Percentiles rank a stretch among this genome's conserved stretches.
Evolutionary conservation across 495 filamentous ascomycete genomes (phyloP).

Genomic region (Gamarada debralockiae): DNA sequence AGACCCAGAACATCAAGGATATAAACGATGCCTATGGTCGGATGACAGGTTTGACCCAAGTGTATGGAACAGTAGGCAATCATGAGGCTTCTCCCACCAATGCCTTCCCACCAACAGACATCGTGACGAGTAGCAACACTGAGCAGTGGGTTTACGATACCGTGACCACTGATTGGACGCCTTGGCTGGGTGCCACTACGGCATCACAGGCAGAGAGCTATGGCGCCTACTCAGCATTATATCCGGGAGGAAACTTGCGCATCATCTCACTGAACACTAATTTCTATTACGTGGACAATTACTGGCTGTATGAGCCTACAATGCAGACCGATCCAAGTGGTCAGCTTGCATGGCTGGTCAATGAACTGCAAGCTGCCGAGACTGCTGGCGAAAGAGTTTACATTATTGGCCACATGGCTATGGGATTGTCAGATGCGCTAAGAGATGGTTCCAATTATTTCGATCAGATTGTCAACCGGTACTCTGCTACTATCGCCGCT

Average conservation of each 20-base stretch:
- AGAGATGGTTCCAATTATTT: conserved; percentile 50
- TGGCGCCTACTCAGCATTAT: conserved; percentile 44
- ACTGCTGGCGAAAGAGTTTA: conserved; percentile 46
- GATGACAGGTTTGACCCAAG: conserved; percentile 31
- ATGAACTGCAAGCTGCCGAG: conserved; percentile 48
- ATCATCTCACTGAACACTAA: conserved; percentile 55
- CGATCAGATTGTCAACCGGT: conserved; percentile 51
- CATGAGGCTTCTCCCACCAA: conserved; percentile 51
- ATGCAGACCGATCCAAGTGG: conserved; percentile 45
- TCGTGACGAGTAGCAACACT: conserved; percentile 27
- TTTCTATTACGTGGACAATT: conserved; percentile 54
- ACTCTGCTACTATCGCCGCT: conserved; percentile 46
- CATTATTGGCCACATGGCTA: conserved; percentile 50
- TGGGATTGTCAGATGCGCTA: conserved; percentile 42
- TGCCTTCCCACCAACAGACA: conserved; percentile 40
- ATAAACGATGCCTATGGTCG: conserved; percentile 41
- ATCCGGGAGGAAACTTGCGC: conserved; percentile 34
- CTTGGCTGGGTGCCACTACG: conserved; percentile 37
- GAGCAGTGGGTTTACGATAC: conserved; percentile 50
- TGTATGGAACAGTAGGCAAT: conserved; percentile 50
- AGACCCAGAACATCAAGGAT: conserved; percentile 35
- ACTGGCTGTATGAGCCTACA: conserved; percentile 44
- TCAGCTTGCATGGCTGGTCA: conserved; percentile 46
- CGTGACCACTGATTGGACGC: conserved; percentile 39
- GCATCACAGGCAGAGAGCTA: conserved; percentile 33